These are phyloP conservation scores for Phytophthora chlamydospora DNA, from an alignment of 352 stramenopile species.

Conservation along the genomic window DNA sequence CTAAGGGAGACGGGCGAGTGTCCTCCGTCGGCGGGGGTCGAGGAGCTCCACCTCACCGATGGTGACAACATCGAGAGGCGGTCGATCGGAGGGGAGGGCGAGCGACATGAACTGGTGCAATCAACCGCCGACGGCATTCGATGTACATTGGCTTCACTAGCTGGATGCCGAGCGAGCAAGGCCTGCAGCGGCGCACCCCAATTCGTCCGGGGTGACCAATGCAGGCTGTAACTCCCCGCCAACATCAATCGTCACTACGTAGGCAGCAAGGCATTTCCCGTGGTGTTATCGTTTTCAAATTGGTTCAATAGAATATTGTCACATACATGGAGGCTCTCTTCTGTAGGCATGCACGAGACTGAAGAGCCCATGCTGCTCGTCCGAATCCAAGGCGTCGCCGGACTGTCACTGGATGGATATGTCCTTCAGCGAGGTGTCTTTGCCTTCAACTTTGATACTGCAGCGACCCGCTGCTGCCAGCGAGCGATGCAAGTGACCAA, in stretches of 20 bases:
- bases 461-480: no score
- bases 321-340: slow-evolving; percentile 16
- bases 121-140: slow-evolving; percentile 3
- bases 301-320: slow-evolving; percentile 38
- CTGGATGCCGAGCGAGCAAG: slow-evolving; percentile 3
- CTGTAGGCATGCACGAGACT: neutral
- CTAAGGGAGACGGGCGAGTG: slow-evolving; percentile 23
- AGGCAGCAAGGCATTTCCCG: slow-evolving; percentile 1
- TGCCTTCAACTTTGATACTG: no score
- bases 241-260: neutral
- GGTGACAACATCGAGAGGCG: neutral
- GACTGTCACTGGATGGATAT: no score
- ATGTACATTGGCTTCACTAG: slow-evolving; percentile 4
- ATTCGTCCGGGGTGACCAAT: no score
- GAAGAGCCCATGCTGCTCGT: neutral
- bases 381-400: no score
- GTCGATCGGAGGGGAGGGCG: neutral
- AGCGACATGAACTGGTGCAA: slow-evolving; percentile 3
- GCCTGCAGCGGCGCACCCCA: no score
- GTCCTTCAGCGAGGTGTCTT: no score
- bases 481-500: no score
- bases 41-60: no score
- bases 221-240: no score
- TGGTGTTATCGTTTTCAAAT: slow-evolving; percentile 22
- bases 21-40: neutral